Base-by-base conservation (phyloP, 257 asterid species). In the Solanum dulcamara region DNA sequence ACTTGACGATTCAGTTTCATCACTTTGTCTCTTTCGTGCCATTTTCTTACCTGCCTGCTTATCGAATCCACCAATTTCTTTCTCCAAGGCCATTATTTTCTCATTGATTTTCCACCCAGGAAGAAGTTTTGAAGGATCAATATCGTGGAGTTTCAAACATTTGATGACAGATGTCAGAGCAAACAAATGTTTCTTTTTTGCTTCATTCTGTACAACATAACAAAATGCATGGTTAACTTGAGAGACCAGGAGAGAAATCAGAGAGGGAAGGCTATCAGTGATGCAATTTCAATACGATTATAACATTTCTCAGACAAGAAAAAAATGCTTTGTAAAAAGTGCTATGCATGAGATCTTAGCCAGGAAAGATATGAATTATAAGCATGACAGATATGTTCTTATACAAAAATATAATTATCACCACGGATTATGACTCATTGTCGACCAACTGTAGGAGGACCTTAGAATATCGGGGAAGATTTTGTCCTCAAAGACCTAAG, bases 41-140 rank as follows among this genome's bases (percentile, higher is more conserved):
- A 50, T 88, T 37, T 87, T 42, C 60, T 87, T 92, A 37, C 86
- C 89, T 8, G n/a, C 26, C 89, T 18, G 92, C 42, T 62, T 62
- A 62, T 62, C 35, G 12, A 62, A 62, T 26, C 70, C 70, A 62
- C 37, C 37, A 48, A 91, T 89, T 3, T 92, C 95, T 79, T 87
- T 91, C 88, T 96, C 93, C 88, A 94, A 86, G 87, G 83, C 85
- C 74, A 80, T 32, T 26, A 94, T 91, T 83, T 86, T 91, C 70
- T 92, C 93, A 32, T 81, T 87, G 86, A 96, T 88, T 90, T 96
- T 94, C 97, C 98, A 96, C 50, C 92, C 97, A 0, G 98, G 90
- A 85, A 96, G 91, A 79, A 93, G 86, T 86, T 91, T 87, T 40
- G 92, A 74, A 12, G 90, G 88, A 85, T 96, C 94, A 81, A 95